phyloP scores from a whole-genome alignment of 164 flowering plant species.

The Liquidambar formosana region DNA sequence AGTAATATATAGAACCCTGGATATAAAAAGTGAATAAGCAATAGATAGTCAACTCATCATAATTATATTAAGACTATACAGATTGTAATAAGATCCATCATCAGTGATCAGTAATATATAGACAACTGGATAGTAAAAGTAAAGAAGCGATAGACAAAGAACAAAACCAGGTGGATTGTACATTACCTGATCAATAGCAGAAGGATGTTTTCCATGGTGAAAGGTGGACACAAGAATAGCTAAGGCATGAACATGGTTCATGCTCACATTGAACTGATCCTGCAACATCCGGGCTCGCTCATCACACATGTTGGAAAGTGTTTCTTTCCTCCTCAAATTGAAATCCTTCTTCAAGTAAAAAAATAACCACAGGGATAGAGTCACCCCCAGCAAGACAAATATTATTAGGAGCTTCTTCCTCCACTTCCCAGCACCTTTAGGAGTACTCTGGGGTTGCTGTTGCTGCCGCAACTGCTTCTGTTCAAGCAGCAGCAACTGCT shows the following conservation, averaged over 20 bases:
- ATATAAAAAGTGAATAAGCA: neutral
- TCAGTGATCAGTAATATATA: neutral
- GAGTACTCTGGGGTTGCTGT: slow-evolving; percentile 27
- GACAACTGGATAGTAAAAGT: neutral
- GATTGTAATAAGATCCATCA: neutral
- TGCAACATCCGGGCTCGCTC: slow-evolving; percentile 95
- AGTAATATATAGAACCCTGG: neutral
- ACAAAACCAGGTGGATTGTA: neutral
- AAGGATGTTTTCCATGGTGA: slow-evolving; percentile 83
- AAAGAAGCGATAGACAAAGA: neutral
- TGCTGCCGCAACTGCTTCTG: slow-evolving; percentile 47
- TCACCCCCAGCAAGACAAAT: slow-evolving; percentile 51
- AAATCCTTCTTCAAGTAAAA: slow-evolving; percentile 43
- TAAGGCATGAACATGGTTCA: slow-evolving; percentile 95
- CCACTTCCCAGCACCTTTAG: slow-evolving; percentile 63
- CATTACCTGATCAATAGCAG: slow-evolving; percentile 88
- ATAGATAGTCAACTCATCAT: neutral
- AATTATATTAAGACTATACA: neutral
- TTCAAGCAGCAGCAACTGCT: slow-evolving; percentile 22
- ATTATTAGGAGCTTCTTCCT: slow-evolving; percentile 54
- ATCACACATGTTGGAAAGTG: slow-evolving; percentile 86
- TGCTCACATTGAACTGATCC: slow-evolving; percentile 94
- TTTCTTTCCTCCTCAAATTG: slow-evolving; percentile 50
- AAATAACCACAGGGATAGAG: slow-evolving; percentile 53
- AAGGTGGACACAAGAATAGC: slow-evolving; percentile 90